Conservation (phyloP, 306 rosid species). For the Coriaria nepalensis region DNA sequence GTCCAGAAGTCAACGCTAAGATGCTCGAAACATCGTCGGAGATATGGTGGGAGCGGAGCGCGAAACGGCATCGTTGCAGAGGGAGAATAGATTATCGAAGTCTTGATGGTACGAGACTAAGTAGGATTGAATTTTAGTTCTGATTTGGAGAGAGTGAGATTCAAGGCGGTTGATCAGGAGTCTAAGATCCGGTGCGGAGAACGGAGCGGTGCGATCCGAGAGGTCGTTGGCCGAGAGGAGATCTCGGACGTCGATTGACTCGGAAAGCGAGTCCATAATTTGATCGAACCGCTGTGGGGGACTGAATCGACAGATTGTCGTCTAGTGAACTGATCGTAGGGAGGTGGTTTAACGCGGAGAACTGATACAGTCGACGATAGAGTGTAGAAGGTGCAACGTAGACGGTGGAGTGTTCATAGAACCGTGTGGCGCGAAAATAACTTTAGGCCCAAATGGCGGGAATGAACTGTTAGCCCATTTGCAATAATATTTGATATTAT, state of each 20-base stretch:
- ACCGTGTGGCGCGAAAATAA: no score
- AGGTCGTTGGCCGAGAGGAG: conserved; percentile 78
- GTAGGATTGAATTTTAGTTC: conserved; percentile 59
- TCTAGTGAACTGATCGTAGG: no score
- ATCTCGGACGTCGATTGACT: conserved; percentile 61
- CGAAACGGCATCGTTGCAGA: conserved; percentile 59
- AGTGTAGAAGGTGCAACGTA: no score
- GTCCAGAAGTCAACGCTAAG: conserved; percentile 32
- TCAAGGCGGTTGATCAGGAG: conserved; percentile 91
- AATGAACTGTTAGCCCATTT: no score
- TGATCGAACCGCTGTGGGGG: conserved; percentile 4
- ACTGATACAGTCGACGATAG: no score
- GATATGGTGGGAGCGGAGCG: conserved; percentile 33
- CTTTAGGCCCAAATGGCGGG: no score
- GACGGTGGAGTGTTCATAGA: no score
- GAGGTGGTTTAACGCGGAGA: no score
- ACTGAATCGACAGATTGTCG: no score
- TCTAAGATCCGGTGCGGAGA: conserved; percentile 94
- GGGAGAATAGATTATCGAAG: conserved; percentile 53
- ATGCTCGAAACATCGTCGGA: conserved; percentile 35
- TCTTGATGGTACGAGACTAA: conserved; percentile 59
- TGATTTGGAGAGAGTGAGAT: conserved; percentile 76
- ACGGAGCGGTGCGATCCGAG: conserved; percentile 67
- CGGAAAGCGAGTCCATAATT: conserved; percentile 66
- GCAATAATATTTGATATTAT: no score